phyloP scores from a whole-genome alignment of 1,284 basidiomycete species.

The Ganoderma leucocontextum region DNA sequence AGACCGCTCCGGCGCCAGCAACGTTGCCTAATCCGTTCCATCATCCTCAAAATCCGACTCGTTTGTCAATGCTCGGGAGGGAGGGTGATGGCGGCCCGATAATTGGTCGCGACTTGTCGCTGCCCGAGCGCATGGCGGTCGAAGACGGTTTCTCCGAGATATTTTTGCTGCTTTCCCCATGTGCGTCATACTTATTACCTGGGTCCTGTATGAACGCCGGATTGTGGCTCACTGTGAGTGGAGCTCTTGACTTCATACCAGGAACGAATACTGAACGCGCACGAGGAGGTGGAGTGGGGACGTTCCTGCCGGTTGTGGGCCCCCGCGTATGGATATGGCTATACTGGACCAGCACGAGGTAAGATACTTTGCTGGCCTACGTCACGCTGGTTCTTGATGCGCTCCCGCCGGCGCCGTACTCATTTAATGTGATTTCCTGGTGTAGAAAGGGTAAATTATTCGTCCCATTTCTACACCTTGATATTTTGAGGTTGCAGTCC shows the following conservation, averaged over 20 bases:
- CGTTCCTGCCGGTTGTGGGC: slow-evolving; percentile 13
- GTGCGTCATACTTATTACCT: slow-evolving; percentile 19
- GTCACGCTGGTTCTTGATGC: slow-evolving; percentile 29
- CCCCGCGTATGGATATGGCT: slow-evolving; percentile 19
- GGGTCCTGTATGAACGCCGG: neutral
- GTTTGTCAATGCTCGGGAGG: neutral
- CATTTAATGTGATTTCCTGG: neutral
- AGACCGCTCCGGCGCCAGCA: slow-evolving; percentile 9
- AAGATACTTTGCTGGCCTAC: slow-evolving; percentile 11
- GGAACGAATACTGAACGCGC: slow-evolving; percentile 6
- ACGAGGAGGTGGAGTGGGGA: slow-evolving; percentile 30
- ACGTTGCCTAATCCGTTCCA: slow-evolving; percentile 28
- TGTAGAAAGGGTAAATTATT: neutral
- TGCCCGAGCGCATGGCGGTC: slow-evolving; percentile 17
- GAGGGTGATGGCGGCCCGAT: neutral
- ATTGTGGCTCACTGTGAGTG: neutral
- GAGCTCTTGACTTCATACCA: slow-evolving; percentile 8
- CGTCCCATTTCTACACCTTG: neutral
- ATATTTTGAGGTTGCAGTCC: neutral
- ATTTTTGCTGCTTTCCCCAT: neutral
- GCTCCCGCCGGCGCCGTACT: neutral
- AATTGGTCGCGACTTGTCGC: slow-evolving; percentile 3
- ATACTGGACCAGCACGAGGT: slow-evolving; percentile 12
- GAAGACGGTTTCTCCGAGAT: slow-evolving; percentile 17
- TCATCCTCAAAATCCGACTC: slow-evolving; percentile 22